Evolutionary conservation across 192 early-diverging fungal species (phyloP).

Genomic region (Jimgerdemannia lactiflua): DNA sequence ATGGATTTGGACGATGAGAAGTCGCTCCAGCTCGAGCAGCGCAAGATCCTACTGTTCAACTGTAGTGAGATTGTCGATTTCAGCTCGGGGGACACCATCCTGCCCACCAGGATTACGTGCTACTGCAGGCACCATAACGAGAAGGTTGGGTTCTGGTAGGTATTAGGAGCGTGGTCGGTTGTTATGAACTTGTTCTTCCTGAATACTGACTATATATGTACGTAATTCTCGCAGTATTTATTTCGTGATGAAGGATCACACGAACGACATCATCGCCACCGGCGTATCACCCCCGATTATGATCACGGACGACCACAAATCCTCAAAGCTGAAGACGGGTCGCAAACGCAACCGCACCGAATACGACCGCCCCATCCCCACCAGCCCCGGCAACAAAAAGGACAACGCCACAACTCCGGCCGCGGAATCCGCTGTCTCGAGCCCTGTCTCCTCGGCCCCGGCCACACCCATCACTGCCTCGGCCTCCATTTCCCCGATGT

Average conservation of each 20-base stretch:
- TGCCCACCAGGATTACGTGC: slow-evolving; percentile 96
- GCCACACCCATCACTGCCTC: slow-evolving; percentile 20
- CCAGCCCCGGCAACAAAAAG: neutral
- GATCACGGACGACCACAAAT: slow-evolving; percentile 99
- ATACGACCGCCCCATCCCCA: slow-evolving; percentile 21
- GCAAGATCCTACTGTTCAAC: slow-evolving; percentile 88
- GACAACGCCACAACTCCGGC: neutral
- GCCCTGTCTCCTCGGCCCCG: slow-evolving; percentile 32
- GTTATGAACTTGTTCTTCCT: neutral
- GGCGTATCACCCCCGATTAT: slow-evolving; percentile 92
- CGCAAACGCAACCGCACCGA: slow-evolving; percentile 28
- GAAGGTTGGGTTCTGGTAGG: slow-evolving; percentile 82
- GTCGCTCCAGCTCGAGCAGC: slow-evolving; percentile 67
- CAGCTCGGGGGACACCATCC: slow-evolving; percentile 80
- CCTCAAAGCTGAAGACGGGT: slow-evolving; percentile 57
- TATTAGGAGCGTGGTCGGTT: neutral
- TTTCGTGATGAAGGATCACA: slow-evolving; percentile 74
- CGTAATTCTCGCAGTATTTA: slow-evolving; percentile 50
- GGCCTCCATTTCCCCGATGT: neutral
- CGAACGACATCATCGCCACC: slow-evolving; percentile 67
- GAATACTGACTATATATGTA: neutral
- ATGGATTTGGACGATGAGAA: slow-evolving; percentile 49
- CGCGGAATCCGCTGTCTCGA: slow-evolving; percentile 30
- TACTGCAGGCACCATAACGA: slow-evolving; percentile 96
- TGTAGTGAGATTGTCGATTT: slow-evolving; percentile 86